These are phyloP conservation scores for Fusarium duplospermum DNA, from an alignment of 2,329 filamentous ascomycete species.

Conservation along the genomic window DNA sequence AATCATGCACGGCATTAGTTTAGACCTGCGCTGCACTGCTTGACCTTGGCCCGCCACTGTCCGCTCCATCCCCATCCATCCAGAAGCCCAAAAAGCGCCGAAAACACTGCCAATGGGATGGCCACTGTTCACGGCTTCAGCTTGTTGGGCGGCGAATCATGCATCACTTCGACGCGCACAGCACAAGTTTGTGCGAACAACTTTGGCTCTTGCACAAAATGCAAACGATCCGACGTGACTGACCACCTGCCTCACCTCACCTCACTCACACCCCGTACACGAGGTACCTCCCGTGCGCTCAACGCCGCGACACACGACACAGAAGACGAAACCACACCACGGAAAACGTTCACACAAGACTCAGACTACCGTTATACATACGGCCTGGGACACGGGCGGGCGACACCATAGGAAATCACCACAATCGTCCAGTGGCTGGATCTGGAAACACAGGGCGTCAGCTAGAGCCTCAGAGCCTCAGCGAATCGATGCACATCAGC, in stretches of 20 bases:
- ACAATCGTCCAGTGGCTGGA: slow-evolving; percentile 2
- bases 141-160: slow-evolving; percentile 1
- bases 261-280: neutral
- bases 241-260: neutral
- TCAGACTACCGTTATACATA: neutral
- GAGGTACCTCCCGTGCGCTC: neutral
- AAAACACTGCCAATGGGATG: slow-evolving; percentile 17
- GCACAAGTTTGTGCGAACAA: slow-evolving; percentile 8
- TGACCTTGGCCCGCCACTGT: slow-evolving; percentile 6
- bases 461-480: neutral
- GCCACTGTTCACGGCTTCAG: neutral
- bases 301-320: slow-evolving; percentile 10
- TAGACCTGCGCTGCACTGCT: neutral
- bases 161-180: neutral
- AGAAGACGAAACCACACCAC: slow-evolving; percentile 39
- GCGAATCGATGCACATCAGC: neutral
- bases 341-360: slow-evolving; percentile 26
- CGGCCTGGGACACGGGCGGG: slow-evolving; percentile 10
- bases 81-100: neutral
- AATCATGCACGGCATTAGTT: slow-evolving; percentile 22
- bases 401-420: slow-evolving; percentile 2
- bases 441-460: neutral
- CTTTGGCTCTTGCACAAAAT: neutral
- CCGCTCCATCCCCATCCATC: slow-evolving; percentile 2
- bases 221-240: slow-evolving; percentile 1